Base-by-base conservation (phyloP, 2,329 filamentous ascomycete species). In the Blastomyces gilchristii region DNA sequence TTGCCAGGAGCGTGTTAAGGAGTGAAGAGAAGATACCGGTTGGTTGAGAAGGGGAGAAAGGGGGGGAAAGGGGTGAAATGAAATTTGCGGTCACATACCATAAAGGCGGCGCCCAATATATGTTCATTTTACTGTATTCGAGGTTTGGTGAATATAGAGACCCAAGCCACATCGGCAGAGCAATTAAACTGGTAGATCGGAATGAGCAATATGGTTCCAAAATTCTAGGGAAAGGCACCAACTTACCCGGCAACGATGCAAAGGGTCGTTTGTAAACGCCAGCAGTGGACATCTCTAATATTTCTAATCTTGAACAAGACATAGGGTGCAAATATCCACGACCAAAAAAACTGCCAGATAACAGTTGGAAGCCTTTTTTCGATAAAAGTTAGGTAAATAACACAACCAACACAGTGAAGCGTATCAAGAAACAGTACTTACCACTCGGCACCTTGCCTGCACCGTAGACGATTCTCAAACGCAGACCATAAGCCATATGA, bases 291-390 rank as follows among this genome's bases (percentile, higher is more conserved):
- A 69, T 87, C 84, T n/a, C 77, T 78, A 65, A 87, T 81, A 18
- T 78, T 75, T 8, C 83, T 78, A 43, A 84, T 80, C 67, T 80
- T 78, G 77, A 80, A 86, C 9, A 87, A 77, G 64, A 85, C 79
- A 65, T 82, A 77, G 25, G 85, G 84, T 2, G 85, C 84, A 64
- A 84, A 80, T 54, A 85, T 71, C 80, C 83, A 87, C 16, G 83
- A 80, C 85, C 84, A 87, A 63, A 85, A 74, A 60, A 86, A 78
- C 67, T 87, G 85, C 85, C 85, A 87, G 61, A 85, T 77, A 54
- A 85, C 80, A 0, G 83, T 85, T 0, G 84, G 84, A 76, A 84
- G 82, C 83, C 81, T 81, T 62, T 58, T 39, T 16, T 47, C 18
- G 16, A 31, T 2, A 45, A 45, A 34, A 12, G 57, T 59, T 14